A percentile compares a stretch with the other conserved stretches of the same genome.
Conservation (phyloP, 129 eudicot genomes). For the Glebionis coronaria region DNA sequence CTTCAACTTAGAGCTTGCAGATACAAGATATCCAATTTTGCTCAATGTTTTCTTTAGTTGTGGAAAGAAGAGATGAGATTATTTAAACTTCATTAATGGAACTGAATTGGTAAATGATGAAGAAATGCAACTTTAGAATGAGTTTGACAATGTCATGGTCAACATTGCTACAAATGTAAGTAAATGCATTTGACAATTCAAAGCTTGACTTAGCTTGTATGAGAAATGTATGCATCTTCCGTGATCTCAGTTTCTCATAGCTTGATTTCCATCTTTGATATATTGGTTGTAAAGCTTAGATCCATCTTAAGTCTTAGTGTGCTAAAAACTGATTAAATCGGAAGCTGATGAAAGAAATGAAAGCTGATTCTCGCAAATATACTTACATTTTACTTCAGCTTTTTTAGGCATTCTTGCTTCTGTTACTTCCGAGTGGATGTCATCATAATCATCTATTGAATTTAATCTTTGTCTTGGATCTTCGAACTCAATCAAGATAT, state of each 20-base stretch:
- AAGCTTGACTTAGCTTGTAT: neutral
- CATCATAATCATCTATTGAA: too few species aligned
- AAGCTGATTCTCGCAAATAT: too few species aligned
- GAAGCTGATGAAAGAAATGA: too few species aligned
- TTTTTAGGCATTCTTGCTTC: neutral
- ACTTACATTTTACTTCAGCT: too few species aligned
- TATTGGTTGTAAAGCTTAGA: too few species aligned
- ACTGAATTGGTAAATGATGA: neutral
- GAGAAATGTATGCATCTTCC: neutral
- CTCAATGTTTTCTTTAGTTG: neutral
- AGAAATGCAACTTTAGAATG: neutral
- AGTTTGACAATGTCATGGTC: conserved; percentile 3
- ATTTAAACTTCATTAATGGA: neutral
- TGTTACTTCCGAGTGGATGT: too few species aligned
- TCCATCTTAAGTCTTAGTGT: too few species aligned
- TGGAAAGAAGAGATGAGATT: neutral
- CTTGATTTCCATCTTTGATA: too few species aligned
- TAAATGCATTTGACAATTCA: conserved; percentile 3
- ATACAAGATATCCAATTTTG: neutral
- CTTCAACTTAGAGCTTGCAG: neutral
- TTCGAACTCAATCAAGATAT: too few species aligned
- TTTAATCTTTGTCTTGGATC: too few species aligned
- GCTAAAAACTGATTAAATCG: too few species aligned
- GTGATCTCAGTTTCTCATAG: too few species aligned
- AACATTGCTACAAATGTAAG: neutral